A percentile compares a stretch with the other conserved stretches of the same genome.
These are phyloP conservation scores for Podospora fimiseda DNA, from an alignment of 495 filamentous ascomycete genomes.

Conservation along the genomic window DNA sequence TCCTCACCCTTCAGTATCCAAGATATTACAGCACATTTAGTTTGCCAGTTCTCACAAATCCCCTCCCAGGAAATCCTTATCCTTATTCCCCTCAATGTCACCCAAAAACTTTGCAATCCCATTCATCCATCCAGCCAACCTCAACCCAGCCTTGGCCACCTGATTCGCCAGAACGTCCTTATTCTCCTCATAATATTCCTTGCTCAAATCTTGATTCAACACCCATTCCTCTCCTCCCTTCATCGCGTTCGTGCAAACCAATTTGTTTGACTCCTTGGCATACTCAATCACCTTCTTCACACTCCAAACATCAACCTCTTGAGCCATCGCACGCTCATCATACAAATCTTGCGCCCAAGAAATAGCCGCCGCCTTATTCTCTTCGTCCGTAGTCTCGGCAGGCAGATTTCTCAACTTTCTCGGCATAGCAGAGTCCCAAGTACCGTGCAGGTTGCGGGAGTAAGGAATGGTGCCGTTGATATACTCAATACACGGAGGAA, in stretches of 20 bases:
- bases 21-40: no score
- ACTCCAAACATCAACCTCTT: slow-evolving; percentile 1
- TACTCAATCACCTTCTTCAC: slow-evolving; percentile 6
- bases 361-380: slow-evolving; percentile 12
- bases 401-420: slow-evolving; percentile 8
- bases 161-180: slow-evolving; percentile 4
- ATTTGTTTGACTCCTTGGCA: slow-evolving; percentile 11
- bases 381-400: neutral
- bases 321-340: neutral
- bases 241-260: slow-evolving; percentile 11
- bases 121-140: slow-evolving; percentile 18
- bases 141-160: slow-evolving; percentile 12
- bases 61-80: no score
- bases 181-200: slow-evolving; percentile 16
- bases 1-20: no score
- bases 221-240: slow-evolving; percentile 11
- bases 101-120: no score
- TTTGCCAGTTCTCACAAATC: no score
- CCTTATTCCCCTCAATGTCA: no score
- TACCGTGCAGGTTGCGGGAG: slow-evolving; percentile 5
- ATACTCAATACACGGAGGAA: neutral
- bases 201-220: slow-evolving; percentile 10
- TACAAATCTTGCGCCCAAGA: slow-evolving; percentile 12
- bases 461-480: neutral
- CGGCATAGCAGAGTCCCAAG: slow-evolving; percentile 12